These are phyloP conservation scores for Cyclospora cayetanensis DNA, from an alignment of 169 alveolate genomes.

Conservation along the genomic window DNA sequence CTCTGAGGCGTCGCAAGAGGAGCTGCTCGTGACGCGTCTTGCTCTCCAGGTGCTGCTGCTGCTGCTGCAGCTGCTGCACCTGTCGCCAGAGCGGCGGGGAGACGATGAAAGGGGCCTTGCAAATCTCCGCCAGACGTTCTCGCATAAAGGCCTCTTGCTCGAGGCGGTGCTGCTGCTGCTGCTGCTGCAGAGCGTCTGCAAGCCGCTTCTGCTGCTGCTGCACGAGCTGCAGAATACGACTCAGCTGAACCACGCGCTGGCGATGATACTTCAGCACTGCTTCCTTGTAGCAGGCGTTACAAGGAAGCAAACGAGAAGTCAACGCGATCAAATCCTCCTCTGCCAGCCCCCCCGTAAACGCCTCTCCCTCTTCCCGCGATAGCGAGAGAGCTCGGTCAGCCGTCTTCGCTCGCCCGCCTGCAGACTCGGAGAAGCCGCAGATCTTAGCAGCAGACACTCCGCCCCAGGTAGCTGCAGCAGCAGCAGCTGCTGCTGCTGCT, in stretches of 20 bases:
- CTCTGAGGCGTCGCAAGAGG: constrained; percentile 27
- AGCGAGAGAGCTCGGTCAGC: too few species aligned
- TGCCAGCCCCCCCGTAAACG: neutral
- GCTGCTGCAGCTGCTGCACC: constrained; percentile 51
- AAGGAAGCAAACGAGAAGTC: constrained; percentile 11
- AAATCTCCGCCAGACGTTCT: constrained; percentile 5
- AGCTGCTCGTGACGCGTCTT: constrained; percentile 6
- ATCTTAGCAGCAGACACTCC: too few species aligned
- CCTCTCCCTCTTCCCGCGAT: too few species aligned
- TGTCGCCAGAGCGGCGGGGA: constrained; percentile 10
- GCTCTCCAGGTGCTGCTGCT: neutral
- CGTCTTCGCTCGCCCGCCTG: too few species aligned
- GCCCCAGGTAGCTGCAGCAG: neutral
- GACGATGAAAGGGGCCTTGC: neutral
- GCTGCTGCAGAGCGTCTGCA: neutral
- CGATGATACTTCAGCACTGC: constrained; percentile 12
- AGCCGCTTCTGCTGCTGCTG: neutral
- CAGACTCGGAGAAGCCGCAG: too few species aligned
- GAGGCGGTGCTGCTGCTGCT: constrained; percentile 23
- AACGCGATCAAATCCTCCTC: constrained; percentile 27
- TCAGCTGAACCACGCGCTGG: constrained; percentile 28
- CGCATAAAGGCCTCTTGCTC: constrained; percentile 22
- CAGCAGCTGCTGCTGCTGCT: constrained; percentile 5
- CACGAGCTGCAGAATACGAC: constrained; percentile 11
- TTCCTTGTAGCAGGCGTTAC: constrained; percentile 21